phyloP scores from a whole-genome alignment of 352 stramenopile genomes.

The Phytophthora rubi region DNA sequence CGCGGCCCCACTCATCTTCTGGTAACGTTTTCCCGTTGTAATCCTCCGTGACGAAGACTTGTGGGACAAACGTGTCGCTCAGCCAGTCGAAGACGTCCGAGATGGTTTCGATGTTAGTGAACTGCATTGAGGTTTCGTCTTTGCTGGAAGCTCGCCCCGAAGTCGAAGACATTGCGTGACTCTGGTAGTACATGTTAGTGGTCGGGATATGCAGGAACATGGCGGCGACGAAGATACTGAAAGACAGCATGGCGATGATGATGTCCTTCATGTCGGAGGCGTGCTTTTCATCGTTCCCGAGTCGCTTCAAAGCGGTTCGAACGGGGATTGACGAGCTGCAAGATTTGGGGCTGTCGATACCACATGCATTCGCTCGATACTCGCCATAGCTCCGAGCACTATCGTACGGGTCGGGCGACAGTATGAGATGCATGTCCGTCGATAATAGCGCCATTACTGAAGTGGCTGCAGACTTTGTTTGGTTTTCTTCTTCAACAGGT shows the following conservation, averaged over 20 bases:
- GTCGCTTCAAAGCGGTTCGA: slow-evolving; percentile 33
- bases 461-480: not conserved
- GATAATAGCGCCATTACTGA: not conserved
- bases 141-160: slow-evolving; percentile 25
- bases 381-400: slow-evolving; percentile 10
- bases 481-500: not conserved
- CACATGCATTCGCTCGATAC: slow-evolving; percentile 4
- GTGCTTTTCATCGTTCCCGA: slow-evolving; percentile 53
- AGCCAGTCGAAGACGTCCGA: slow-evolving; percentile 54
- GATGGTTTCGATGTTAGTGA: slow-evolving; percentile 41
- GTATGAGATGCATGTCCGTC: slow-evolving; percentile 15
- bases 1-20: slow-evolving; percentile 33
- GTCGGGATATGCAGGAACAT: slow-evolving; percentile 54
- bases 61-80: slow-evolving; percentile 44
- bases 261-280: slow-evolving; percentile 42
- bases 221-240: slow-evolving; percentile 48
- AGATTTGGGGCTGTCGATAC: not conserved
- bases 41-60: slow-evolving; percentile 51
- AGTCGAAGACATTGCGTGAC: slow-evolving; percentile 30
- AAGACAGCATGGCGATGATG: slow-evolving; percentile 39
- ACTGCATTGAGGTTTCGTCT: slow-evolving; percentile 31
- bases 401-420: slow-evolving; percentile 15
- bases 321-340: slow-evolving; percentile 17
- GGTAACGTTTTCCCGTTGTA: slow-evolving; percentile 45
- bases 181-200: slow-evolving; percentile 42